Conservation (phyloP, 108 stramenopile genomes). For the Cyclotella cryptica region DNA sequence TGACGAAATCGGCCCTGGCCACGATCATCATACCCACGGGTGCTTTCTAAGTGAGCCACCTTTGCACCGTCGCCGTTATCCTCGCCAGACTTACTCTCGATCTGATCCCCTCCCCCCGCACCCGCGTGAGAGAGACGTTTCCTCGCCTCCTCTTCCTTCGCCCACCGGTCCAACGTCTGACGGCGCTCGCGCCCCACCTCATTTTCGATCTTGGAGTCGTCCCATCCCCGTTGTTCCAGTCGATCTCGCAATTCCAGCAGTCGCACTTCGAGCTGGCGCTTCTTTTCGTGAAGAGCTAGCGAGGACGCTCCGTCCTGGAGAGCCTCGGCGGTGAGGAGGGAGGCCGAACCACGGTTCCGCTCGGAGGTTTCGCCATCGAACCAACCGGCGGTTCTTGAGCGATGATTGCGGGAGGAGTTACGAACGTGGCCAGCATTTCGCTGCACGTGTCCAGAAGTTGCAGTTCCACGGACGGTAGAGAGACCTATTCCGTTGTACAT, state of each 20-base stretch:
- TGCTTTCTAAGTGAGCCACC: slow-evolving; percentile 17
- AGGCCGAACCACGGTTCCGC: slow-evolving; percentile 23
- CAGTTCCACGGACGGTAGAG: slow-evolving; percentile 87
- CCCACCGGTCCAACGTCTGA: slow-evolving; percentile 45
- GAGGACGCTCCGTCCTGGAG: slow-evolving; percentile 68
- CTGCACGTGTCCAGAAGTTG: slow-evolving; percentile 92
- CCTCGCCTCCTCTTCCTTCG: slow-evolving; percentile 20
- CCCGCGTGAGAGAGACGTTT: background rate
- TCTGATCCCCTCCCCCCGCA: background rate
- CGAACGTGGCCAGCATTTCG: slow-evolving; percentile 83
- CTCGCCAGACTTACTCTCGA: slow-evolving; percentile 27
- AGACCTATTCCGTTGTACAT: slow-evolving; percentile 93
- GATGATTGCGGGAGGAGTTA: slow-evolving; percentile 63
- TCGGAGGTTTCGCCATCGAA: slow-evolving; percentile 41
- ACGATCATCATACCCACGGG: slow-evolving; percentile 9
- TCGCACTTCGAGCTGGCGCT: slow-evolving; percentile 70
- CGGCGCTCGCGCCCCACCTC: slow-evolving; percentile 66
- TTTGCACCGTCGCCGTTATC: background rate
- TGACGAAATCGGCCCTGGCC: background rate
- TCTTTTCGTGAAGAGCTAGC: slow-evolving; percentile 76
- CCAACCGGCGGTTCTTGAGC: slow-evolving; percentile 54
- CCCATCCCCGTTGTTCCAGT: slow-evolving; percentile 67
- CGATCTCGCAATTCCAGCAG: slow-evolving; percentile 79
- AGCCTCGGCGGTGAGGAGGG: slow-evolving; percentile 62
- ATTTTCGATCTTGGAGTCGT: slow-evolving; percentile 68